phyloP scores from a whole-genome alignment of 2,329 filamentous ascomycete species.

The Colletotrichum falcatum region DNA sequence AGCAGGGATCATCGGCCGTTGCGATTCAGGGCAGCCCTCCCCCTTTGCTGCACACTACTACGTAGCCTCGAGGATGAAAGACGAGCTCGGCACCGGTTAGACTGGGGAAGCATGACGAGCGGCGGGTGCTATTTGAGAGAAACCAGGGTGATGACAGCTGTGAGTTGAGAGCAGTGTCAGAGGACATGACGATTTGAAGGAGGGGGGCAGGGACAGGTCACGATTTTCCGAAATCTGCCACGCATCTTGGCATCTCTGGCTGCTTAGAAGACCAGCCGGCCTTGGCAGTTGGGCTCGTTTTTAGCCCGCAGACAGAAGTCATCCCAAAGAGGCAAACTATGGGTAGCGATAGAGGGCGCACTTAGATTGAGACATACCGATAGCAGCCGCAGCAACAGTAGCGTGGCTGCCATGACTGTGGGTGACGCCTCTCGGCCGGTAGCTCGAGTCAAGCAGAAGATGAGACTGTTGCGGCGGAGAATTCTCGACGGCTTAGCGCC shows the following conservation, averaged over 20 bases:
- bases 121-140: slow-evolving; percentile 9
- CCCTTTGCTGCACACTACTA: background rate
- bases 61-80: slow-evolving; percentile 29
- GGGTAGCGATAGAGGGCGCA: slow-evolving; percentile 4
- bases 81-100: slow-evolving; percentile 23
- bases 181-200: slow-evolving; percentile 20
- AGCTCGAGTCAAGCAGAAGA: slow-evolving; percentile 19
- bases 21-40: slow-evolving; percentile 36
- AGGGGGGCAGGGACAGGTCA: slow-evolving; percentile 14
- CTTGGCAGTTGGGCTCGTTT: background rate
- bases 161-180: slow-evolving; percentile 25
- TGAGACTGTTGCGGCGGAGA: slow-evolving; percentile 10
- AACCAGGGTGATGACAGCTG: slow-evolving; percentile 29
- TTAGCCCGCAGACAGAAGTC: background rate
- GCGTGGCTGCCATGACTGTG: slow-evolving; percentile 9
- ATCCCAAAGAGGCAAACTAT: slow-evolving; percentile 20
- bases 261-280: background rate
- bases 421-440: slow-evolving; percentile 1
- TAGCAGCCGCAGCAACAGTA: background rate
- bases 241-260: background rate
- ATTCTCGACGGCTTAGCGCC: slow-evolving; percentile 9
- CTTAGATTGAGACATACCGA: background rate
- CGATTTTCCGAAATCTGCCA: background rate
- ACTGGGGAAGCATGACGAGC: slow-evolving; percentile 28
- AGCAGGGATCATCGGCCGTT: slow-evolving; percentile 37